Evolutionary conservation across 129 eudicot species (phyloP), one percentile per base, ranked within the genome.

Genomic region (Flaveria trinervia): DNA sequence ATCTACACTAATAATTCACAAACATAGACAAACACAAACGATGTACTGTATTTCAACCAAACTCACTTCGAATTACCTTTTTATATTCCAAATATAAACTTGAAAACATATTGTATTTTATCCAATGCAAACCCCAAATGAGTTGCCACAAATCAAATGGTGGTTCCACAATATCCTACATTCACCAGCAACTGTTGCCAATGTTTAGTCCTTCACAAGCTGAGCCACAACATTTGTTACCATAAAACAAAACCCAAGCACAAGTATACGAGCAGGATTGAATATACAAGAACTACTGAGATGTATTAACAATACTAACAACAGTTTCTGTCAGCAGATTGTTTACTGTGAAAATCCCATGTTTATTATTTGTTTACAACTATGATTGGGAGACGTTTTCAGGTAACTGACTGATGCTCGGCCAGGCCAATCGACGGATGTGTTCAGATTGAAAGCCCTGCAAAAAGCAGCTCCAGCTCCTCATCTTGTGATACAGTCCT

Each of bases 391-490:
- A 59, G 49, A 12, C 59, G 54, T 12, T 25, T 65, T 67, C 18
- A 55, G 76, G 52, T 22, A 57, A 80, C 78, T 68, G 48, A 81
- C 69, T 54, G 22, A 43, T 20, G 66, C 62, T 15, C 49, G 16
- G 60, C 46, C 39, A 71, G 41, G 41, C 41, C 36, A 36, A 46
- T 70, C 45, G 4, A 33, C 8, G 64, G 17, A 75, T 74, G 52
- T 65, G 65, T 73, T 92, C 86, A 92, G 71, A 89, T 76, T 17
- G 90, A 90, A 48, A 92, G 90, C 73, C 92, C 92, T 17, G 97
- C 84, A 82, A 92, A 92, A 60, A 92, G 91, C 81, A 92, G 76
- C 86, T 89, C 91, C 81, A 92, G 80, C 82, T 89, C 97, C 89
- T 87, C 92, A 5, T 92, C 96, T 74, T 92, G 90, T 43, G 96